These are phyloP conservation scores for Aureobasidium mangrovei DNA, from an alignment of 2,329 filamentous ascomycete species.

Conservation along the genomic window DNA sequence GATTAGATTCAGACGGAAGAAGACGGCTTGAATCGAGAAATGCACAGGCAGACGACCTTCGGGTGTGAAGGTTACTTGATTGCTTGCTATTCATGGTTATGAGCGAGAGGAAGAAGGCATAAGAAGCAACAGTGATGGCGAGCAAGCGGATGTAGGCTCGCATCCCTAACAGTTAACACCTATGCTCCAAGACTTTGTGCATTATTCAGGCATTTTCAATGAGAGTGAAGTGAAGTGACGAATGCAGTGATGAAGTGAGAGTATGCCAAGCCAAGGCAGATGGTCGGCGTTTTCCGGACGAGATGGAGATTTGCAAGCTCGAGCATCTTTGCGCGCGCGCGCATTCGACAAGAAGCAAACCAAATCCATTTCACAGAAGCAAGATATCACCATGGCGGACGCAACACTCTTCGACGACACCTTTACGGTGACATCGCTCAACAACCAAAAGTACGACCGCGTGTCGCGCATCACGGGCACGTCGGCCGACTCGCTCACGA, in stretches of 20 bases:
- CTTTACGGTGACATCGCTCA: constrained; percentile 71
- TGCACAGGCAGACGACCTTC: not conserved
- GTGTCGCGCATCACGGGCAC: constrained; percentile 76
- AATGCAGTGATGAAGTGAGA: no score
- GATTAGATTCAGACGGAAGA: constrained; percentile 8
- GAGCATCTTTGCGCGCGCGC: no score
- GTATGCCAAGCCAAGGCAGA: no score
- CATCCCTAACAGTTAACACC: no score
- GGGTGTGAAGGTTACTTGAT: not conserved
- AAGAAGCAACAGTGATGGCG: no score
- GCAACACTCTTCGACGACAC: constrained; percentile 88
- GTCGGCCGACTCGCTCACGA: constrained; percentile 63
- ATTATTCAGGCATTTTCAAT: no score
- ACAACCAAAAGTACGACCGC: constrained; percentile 88
- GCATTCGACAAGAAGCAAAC: not conserved
- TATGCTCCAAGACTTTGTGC: no score
- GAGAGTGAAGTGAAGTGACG: no score
- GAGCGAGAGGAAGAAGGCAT: no score
- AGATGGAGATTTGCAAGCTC: no score
- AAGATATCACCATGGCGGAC: constrained; percentile 58
- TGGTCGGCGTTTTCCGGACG: no score
- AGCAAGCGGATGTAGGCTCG: no score
- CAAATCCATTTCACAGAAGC: not conserved
- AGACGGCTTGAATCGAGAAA: not conserved
- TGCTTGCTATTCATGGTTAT: not conserved